Base-by-base conservation (phyloP, 495 filamentous ascomycete species). In the Lasiosphaeria ovina region DNA sequence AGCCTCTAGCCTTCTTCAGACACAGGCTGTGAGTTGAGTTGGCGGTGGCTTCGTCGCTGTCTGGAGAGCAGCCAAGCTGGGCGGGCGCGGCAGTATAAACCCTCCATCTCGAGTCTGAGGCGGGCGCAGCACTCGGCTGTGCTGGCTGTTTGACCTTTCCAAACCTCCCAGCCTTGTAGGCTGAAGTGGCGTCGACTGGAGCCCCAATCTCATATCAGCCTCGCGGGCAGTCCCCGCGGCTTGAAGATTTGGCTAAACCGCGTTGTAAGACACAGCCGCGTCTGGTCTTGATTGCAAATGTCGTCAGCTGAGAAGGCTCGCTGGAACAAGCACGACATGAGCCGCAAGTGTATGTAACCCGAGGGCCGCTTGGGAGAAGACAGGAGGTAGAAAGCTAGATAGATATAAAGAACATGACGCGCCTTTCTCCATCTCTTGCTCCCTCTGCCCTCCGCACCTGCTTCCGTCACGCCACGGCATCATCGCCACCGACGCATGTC, bases 1-100 rank as follows among this genome's bases (percentile, higher is more conserved):
- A 57, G 55, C 55, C 55, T 57, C 42, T 32, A 49, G 45, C 31
- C n/a, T 6, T 49, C 34, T 49, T 57, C 55, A 57, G 35, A 57
- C 55, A 57, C 32, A 48, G 55, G 55, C 55, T 57, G 33, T 49
- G 55, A 36, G 36, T 45, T 12, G 31, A 45, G 53, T 17, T 32
- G 36, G 38, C 33, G 6, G 34, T 35, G 4, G 51, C 34, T 4
- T 36, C 9, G 51, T 16, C 10, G 34, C 7, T 55, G 36, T 32
- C 16, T 55, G 10, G 3, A 35, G 33, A 38, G 33, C 51, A 17
- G 12, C 44, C 4, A 47, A 47, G 44, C 44, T 5, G 12, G 16
- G 44, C 16, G 11, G 44, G 5, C 5, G 44, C 42, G 16, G 44
- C 12, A 9, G 6, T 47, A 11, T n/a, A 24, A 24, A 8, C 44